Evolutionary conservation across 805 yeast species (phyloP).

Genomic region (Candida michaelii): DNA sequence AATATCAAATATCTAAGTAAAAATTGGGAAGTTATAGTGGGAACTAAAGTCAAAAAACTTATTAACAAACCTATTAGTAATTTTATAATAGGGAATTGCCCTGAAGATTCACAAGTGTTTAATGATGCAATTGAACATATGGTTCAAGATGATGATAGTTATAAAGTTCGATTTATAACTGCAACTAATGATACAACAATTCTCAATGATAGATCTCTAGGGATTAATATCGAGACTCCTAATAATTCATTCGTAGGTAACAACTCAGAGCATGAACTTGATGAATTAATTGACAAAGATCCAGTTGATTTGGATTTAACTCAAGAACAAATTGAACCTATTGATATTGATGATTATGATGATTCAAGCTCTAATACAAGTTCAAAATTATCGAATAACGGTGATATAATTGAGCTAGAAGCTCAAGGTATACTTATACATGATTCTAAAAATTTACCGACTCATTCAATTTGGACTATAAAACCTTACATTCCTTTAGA

Average conservation of each 20-base stretch:
- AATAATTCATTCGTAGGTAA: constrained; percentile 21
- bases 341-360: constrained; percentile 12
- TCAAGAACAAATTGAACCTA: constrained; percentile 7
- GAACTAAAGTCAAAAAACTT: constrained; percentile 59
- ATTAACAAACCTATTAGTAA: constrained; percentile 56
- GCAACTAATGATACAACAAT: constrained; percentile 32
- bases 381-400: constrained; percentile 50
- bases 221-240: constrained; percentile 24
- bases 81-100: constrained; percentile 60
- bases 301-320: not conserved
- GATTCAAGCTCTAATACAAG: constrained; percentile 8
- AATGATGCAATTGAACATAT: constrained; percentile 67
- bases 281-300: constrained; percentile 7
- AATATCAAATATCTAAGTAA: constrained; percentile 70
- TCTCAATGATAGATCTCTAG: not conserved
- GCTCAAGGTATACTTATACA: constrained; percentile 91
- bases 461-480: constrained; percentile 91
- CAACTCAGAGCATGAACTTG: constrained; percentile 6
- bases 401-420: constrained; percentile 70
- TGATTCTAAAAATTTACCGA: constrained; percentile 56
- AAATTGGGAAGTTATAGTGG: constrained; percentile 79
- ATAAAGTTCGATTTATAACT: constrained; percentile 71
- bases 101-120: constrained; percentile 66
- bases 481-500: constrained; percentile 71
- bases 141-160: constrained; percentile 72